Conservation (phyloP, 139 green algal genomes). For the Trebouxia sp. region DNA sequence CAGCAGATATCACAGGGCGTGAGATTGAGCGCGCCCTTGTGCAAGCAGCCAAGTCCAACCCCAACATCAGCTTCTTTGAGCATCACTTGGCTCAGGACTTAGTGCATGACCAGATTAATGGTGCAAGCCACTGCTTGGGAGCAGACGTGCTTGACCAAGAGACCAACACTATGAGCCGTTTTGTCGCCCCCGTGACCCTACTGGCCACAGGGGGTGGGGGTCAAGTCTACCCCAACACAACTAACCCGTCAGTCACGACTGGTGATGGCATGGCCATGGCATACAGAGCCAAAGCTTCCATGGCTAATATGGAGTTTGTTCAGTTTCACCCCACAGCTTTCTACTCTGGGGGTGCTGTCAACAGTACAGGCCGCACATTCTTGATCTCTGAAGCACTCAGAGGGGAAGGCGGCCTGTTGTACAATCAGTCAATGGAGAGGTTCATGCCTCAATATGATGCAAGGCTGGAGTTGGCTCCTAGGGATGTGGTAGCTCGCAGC, state of each 20-base stretch:
- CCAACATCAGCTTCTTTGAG: slow-evolving; percentile 86
- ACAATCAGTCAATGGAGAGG: slow-evolving; percentile 79
- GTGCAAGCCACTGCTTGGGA: slow-evolving; percentile 75
- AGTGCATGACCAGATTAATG: slow-evolving; percentile 49
- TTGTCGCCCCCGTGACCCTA: slow-evolving; percentile 82
- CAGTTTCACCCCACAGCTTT: slow-evolving; percentile 98
- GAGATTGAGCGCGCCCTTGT: slow-evolving; percentile 96
- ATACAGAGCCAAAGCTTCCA: slow-evolving; percentile 71
- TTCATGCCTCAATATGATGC: slow-evolving; percentile 96
- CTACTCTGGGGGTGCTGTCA: slow-evolving; percentile 39
- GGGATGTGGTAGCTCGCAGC: slow-evolving; percentile 92
- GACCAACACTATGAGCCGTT: slow-evolving; percentile 56
- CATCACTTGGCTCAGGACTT: slow-evolving; percentile 76
- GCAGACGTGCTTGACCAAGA: slow-evolving; percentile 77
- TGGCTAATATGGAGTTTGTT: slow-evolving; percentile 97
- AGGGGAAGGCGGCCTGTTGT: slow-evolving; percentile 86
- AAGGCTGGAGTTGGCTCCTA: slow-evolving; percentile 91
- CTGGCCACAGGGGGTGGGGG: slow-evolving; percentile 91
- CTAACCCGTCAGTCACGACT: slow-evolving; percentile 94
- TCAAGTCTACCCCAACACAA: slow-evolving; percentile 93
- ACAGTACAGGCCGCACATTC: slow-evolving; percentile 67
- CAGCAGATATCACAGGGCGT: slow-evolving; percentile 88
- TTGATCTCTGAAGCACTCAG: slow-evolving; percentile 97
- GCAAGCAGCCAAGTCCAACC: slow-evolving; percentile 54
- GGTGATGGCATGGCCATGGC: slow-evolving; percentile 98